phyloP scores from a whole-genome alignment of 208 protist species.

The Naegleria gruberi region DNA sequence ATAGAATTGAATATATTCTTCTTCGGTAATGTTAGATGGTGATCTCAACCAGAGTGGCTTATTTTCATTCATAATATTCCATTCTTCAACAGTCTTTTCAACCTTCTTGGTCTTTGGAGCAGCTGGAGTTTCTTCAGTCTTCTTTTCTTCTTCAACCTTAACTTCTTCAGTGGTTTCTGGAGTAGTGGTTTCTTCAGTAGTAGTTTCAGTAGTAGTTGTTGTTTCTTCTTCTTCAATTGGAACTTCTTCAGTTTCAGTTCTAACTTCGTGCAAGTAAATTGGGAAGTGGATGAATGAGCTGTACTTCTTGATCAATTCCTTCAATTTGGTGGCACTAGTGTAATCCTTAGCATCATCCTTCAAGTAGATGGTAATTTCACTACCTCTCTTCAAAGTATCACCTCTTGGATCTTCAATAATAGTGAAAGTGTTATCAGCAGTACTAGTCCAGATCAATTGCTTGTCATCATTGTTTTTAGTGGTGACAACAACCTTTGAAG shows the following conservation, averaged over 20 bases:
- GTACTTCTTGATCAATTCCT: slow-evolving; percentile 91
- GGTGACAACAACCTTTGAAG: slow-evolving; percentile 90
- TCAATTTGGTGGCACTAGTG: slow-evolving; percentile 76
- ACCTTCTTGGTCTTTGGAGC: slow-evolving; percentile 58
- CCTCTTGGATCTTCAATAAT: slow-evolving; percentile 84
- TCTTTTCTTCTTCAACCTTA: slow-evolving; percentile 47
- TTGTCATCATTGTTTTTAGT: slow-evolving; percentile 80
- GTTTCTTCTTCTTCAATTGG: slow-evolving; percentile 44
- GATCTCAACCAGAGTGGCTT: slow-evolving; percentile 97
- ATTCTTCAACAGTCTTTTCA: slow-evolving; percentile 59
- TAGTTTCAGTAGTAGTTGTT: slow-evolving; percentile 34
- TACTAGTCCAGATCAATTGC: slow-evolving; percentile 97
- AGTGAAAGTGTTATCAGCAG: slow-evolving; percentile 82
- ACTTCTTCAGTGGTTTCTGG: slow-evolving; percentile 25
- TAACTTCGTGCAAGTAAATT: slow-evolving; percentile 83
- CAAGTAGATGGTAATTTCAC: slow-evolving; percentile 86
- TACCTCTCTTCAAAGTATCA: slow-evolving; percentile 92
- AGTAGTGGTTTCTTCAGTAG: slow-evolving; percentile 38
- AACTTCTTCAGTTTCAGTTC: slow-evolving; percentile 33
- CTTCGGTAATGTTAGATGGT: slow-evolving; percentile 82
- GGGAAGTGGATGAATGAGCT: slow-evolving; percentile 99
- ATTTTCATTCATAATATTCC: slow-evolving; percentile 90
- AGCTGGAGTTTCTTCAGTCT: slow-evolving; percentile 39
- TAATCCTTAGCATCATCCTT: slow-evolving; percentile 93
- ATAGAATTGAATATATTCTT: slow-evolving; percentile 99